phyloP scores from a whole-genome alignment of 148 eudicot species.

The Cornus controversa region DNA sequence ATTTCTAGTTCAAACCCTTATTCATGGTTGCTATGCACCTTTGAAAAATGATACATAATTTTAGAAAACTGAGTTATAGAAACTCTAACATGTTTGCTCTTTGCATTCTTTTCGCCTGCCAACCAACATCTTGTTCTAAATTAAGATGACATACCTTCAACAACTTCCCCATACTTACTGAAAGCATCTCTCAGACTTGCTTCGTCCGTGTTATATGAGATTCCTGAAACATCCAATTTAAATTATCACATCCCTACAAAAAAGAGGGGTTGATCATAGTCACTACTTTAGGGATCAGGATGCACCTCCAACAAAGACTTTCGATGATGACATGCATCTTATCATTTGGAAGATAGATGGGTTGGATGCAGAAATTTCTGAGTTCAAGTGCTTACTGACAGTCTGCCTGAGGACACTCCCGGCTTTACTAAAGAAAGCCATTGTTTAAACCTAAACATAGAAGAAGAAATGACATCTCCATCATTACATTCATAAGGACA shows the following conservation, averaged over 20 bases:
- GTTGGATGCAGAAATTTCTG: constrained; percentile 41
- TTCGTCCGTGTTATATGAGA: constrained; percentile 67
- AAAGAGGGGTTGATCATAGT: neutral
- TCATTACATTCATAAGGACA: neutral
- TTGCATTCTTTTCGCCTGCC: neutral
- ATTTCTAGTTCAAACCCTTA: neutral
- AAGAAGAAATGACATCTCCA: neutral
- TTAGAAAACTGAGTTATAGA: too few species aligned
- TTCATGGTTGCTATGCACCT: too few species aligned
- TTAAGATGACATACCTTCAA: constrained; percentile 53
- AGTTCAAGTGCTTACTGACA: constrained; percentile 48
- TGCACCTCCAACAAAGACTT: constrained; percentile 86
- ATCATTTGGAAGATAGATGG: constrained; percentile 65
- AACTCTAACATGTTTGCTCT: too few species aligned
- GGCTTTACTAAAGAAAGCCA: constrained; percentile 83
- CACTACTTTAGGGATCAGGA: neutral
- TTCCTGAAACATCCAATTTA: constrained; percentile 47
- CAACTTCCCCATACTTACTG: constrained; percentile 64
- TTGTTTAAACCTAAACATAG: constrained; percentile 25
- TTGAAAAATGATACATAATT: too few species aligned
- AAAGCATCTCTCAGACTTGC: constrained; percentile 51
- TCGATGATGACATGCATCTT: constrained; percentile 75
- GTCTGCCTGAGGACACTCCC: constrained; percentile 56
- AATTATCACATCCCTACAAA: neutral
- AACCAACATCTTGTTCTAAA: neutral